Conservation (phyloP, 176 grass and related monocot species). For the Phyllostachys edulis region DNA sequence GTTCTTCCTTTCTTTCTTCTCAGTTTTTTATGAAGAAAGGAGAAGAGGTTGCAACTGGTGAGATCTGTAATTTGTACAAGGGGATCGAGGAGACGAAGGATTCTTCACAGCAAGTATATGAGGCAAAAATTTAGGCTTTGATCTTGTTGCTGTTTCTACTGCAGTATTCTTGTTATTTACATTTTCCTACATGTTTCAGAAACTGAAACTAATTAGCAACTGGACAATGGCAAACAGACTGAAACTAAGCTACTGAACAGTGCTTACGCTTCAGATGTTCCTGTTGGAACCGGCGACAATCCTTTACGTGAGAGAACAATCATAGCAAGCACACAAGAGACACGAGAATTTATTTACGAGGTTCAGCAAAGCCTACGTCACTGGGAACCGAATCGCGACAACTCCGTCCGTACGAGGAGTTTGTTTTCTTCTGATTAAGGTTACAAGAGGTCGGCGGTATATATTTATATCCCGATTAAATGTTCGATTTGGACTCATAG, state of each 20-base stretch:
- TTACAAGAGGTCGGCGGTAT: no score
- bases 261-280: background rate
- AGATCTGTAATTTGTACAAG: conserved; percentile 46
- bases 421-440: no score
- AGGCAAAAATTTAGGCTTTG: conserved; percentile 14
- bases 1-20: conserved; percentile 52
- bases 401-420: no score
- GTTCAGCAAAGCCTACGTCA: no score
- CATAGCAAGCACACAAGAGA: no score
- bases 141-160: background rate
- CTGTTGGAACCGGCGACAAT: no score
- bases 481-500: no score
- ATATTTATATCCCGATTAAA: no score
- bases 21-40: conserved; percentile 49
- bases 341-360: no score
- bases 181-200: background rate
- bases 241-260: background rate
- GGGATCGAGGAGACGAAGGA: conserved; percentile 25
- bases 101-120: conserved; percentile 8
- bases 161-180: background rate
- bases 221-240: background rate
- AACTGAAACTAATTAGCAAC: background rate
- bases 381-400: no score
- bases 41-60: conserved; percentile 33
- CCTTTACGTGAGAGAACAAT: no score